These are phyloP conservation scores for Globisporangium splendens DNA, from an alignment of 352 stramenopile genomes.

Conservation along the genomic window DNA sequence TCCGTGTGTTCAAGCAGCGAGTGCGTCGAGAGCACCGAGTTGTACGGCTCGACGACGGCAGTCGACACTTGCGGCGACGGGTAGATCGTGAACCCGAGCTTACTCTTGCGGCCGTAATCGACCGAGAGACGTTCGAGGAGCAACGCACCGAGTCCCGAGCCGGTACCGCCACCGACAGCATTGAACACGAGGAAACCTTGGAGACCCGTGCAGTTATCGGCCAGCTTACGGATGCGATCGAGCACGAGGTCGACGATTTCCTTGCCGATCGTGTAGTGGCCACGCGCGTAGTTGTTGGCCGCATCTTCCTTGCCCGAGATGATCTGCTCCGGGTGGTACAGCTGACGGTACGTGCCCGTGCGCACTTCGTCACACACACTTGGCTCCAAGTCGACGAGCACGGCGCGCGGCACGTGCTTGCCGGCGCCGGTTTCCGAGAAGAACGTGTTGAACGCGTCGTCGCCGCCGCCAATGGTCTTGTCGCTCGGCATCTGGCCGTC, in stretches of 20 bases:
- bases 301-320: constrained; percentile 98
- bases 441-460: constrained; percentile 98
- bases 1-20: constrained; percentile 97
- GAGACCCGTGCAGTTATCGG: constrained; percentile 96
- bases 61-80: constrained; percentile 95
- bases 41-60: constrained; percentile 98
- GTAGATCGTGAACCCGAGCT: constrained; percentile 98
- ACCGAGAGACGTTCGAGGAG: constrained; percentile 96
- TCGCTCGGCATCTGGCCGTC: constrained; percentile 93
- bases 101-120: constrained; percentile 98
- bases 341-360: constrained; percentile 92
- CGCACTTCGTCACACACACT: constrained; percentile 97
- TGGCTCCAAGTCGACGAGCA: constrained; percentile 98
- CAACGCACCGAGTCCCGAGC: constrained; percentile 96
- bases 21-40: constrained; percentile 97
- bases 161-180: constrained; percentile 96
- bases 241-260: constrained; percentile 97
- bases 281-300: constrained; percentile 90
- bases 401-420: constrained; percentile 97
- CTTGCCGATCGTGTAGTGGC: constrained; percentile 93
- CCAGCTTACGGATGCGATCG: constrained; percentile 96
- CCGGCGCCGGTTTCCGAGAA: constrained; percentile 91
- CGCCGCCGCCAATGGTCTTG: constrained; percentile 90
- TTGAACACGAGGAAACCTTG: constrained; percentile 99
- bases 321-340: constrained; percentile 99